Conservation (phyloP, 2,329 filamentous ascomycete species). For the Fusarium kyushuense region DNA sequence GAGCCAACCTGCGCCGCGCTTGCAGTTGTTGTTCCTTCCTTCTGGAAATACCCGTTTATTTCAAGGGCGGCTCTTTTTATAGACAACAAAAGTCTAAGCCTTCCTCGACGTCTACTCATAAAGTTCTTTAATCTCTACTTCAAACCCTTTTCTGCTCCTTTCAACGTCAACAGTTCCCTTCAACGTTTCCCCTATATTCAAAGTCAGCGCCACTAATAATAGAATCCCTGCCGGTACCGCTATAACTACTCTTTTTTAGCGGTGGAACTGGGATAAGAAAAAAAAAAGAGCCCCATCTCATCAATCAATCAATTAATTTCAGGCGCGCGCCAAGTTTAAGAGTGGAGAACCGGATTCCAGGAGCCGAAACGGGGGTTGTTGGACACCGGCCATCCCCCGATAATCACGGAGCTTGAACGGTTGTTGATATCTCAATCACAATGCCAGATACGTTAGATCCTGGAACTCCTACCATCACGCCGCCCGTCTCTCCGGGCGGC, state of each 20-base stretch:
- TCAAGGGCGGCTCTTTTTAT: constrained; percentile 15
- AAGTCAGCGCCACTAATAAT: constrained; percentile 18
- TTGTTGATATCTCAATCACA: not conserved
- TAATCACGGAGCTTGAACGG: constrained; percentile 44
- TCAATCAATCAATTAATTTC: constrained; percentile 26
- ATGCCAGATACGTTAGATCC: constrained; percentile 51
- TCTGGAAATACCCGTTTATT: constrained; percentile 1
- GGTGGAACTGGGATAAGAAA: constrained; percentile 5
- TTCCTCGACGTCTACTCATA: not conserved
- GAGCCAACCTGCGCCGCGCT: constrained; percentile 34
- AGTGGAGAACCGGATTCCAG: constrained; percentile 46
- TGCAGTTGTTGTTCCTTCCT: not conserved
- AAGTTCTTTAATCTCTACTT: not conserved
- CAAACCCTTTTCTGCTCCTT: not conserved
- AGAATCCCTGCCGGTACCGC: constrained; percentile 23
- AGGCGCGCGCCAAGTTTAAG: constrained; percentile 35
- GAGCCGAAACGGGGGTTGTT: constrained; percentile 44
- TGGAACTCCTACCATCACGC: constrained; percentile 40
- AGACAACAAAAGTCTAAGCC: not conserved
- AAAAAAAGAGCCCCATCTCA: not conserved
- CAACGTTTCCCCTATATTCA: constrained; percentile 21
- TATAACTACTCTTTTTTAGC: constrained; percentile 8
- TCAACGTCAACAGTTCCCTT: not conserved
- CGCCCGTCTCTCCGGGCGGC: constrained; percentile 40
- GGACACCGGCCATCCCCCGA: constrained; percentile 41